Evolutionary conservation across 179 eudicot genomes (phyloP).

Genomic region (Silene coronaria): DNA sequence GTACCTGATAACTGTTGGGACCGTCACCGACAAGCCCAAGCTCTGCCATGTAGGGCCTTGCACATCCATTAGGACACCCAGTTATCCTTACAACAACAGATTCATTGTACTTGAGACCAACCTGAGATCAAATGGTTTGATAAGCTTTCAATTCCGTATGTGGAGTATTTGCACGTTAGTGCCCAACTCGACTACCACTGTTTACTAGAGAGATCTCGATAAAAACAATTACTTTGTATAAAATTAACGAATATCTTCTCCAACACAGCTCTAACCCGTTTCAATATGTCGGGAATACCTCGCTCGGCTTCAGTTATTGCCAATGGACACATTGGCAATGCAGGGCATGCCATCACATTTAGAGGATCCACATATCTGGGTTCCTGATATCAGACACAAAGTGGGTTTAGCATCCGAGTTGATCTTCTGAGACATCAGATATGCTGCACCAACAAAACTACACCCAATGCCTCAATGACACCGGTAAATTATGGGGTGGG

Average conservation of each 20-base stretch:
- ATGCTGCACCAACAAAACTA: too few species aligned
- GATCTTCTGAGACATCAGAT: too few species aligned
- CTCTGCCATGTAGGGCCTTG: conserved; percentile 99
- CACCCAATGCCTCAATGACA: too few species aligned
- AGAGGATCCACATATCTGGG: conserved; percentile 89
- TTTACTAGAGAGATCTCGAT: too few species aligned
- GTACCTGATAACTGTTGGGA: conserved; percentile 95
- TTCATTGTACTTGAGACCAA: conserved; percentile 78
- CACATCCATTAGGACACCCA: conserved; percentile 99
- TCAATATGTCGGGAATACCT: conserved; percentile 85
- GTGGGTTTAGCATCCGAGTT: background rate
- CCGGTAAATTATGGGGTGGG: too few species aligned
- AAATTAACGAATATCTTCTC: conserved; percentile 55
- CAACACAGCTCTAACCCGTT: conserved; percentile 80
- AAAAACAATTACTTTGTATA: too few species aligned
- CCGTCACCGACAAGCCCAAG: conserved; percentile 99
- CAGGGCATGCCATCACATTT: conserved; percentile 96
- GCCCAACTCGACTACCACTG: background rate
- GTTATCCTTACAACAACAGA: conserved; percentile 80
- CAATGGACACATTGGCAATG: conserved; percentile 89
- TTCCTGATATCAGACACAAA: conserved; percentile 38
- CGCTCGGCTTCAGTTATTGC: conserved; percentile 98
- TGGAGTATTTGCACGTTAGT: background rate
- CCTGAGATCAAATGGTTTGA: conserved; percentile 40
- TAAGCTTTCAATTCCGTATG: conserved; percentile 8